phyloP scores from a whole-genome alignment of 129 eudicot genomes.

The Flaveria robusta region DNA sequence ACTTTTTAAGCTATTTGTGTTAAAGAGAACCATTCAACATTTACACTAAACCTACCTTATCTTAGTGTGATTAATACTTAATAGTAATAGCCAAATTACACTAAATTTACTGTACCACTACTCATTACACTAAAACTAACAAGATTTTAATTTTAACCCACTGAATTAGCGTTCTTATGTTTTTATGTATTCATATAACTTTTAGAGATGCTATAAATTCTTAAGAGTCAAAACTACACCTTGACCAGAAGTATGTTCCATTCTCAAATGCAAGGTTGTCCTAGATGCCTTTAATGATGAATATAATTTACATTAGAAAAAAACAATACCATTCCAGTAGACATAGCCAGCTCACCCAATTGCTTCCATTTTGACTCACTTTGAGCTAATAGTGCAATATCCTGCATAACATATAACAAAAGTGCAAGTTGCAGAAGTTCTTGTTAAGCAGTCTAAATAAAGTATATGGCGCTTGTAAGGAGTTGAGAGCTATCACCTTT shows the following conservation, averaged over 20 bases:
- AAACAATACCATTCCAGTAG: slow-evolving; percentile 72
- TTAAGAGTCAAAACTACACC: no score
- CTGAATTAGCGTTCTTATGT: no score
- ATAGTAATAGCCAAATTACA: no score
- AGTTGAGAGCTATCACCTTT: slow-evolving; percentile 43
- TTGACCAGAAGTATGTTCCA: background rate
- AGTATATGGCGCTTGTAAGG: slow-evolving; percentile 2
- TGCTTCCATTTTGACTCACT: slow-evolving; percentile 98
- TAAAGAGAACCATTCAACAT: background rate
- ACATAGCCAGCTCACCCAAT: slow-evolving; percentile 97
- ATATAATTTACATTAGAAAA: background rate
- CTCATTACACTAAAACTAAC: no score
- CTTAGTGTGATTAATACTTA: no score
- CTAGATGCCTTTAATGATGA: background rate
- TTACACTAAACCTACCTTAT: background rate
- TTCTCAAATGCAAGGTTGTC: background rate
- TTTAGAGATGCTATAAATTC: no score
- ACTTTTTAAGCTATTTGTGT: no score
- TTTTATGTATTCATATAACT: no score
- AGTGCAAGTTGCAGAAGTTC: background rate
- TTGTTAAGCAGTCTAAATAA: background rate
- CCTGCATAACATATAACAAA: slow-evolving; percentile 42
- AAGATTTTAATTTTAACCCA: no score
- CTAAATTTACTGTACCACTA: no score
- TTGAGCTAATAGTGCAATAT: slow-evolving; percentile 77